Evolutionary conservation across 768 basidiomycete species (phyloP).

Genomic region (Coprinopsis cinerea): DNA sequence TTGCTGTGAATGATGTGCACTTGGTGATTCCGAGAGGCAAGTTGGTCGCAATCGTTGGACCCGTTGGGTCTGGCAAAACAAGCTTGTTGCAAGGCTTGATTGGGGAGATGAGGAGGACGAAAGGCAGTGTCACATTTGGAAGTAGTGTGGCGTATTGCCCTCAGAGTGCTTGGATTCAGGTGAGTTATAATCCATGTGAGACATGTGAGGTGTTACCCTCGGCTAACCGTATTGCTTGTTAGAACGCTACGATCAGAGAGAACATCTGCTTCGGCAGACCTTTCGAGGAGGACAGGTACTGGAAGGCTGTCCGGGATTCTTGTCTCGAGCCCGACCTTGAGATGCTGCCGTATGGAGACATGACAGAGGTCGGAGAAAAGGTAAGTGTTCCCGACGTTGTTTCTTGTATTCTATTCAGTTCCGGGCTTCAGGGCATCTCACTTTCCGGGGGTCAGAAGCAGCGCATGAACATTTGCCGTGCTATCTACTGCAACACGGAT

Average conservation of each 20-base stretch:
- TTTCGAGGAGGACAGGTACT: conserved; percentile 77
- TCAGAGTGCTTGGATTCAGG: conserved; percentile 90
- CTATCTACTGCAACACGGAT: conserved; percentile 81
- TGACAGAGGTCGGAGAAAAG: conserved; percentile 82
- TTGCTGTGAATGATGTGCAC: conserved; percentile 60
- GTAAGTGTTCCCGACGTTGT: conserved; percentile 12
- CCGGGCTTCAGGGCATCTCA: conserved; percentile 61
- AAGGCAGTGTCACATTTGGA: conserved; percentile 65
- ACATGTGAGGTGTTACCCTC: neutral
- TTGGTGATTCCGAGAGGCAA: conserved; percentile 69
- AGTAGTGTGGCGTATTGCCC: conserved; percentile 78
- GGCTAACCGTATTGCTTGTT: neutral
- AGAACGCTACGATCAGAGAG: conserved; percentile 83
- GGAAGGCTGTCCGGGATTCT: conserved; percentile 71
- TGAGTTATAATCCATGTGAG: conserved; percentile 14
- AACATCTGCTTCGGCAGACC: conserved; percentile 86
- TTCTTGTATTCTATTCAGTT: conserved; percentile 4
- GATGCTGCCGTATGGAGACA: conserved; percentile 68
- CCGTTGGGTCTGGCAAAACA: conserved; percentile 69
- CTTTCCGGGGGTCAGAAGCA: conserved; percentile 80
- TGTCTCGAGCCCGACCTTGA: conserved; percentile 79
- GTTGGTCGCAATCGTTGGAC: conserved; percentile 80
- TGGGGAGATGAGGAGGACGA: conserved; percentile 75
- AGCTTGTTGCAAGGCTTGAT: conserved; percentile 69
- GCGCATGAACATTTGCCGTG: conserved; percentile 79